phyloP scores from a whole-genome alignment of 768 basidiomycete species.

The Saitozyma podzolica region DNA sequence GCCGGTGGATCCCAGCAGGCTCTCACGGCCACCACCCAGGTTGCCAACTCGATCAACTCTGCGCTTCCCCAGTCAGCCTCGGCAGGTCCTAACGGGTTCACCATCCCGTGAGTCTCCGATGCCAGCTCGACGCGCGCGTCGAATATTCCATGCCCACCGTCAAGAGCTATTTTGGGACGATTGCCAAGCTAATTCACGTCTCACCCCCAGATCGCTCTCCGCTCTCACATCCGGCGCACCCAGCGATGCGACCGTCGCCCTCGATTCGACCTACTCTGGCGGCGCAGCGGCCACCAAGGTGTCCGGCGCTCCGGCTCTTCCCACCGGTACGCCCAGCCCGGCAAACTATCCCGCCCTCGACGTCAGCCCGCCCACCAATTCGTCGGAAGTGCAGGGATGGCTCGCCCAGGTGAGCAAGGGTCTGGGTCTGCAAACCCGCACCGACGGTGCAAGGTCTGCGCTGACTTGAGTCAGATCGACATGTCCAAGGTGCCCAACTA shows the following conservation, averaged over 20 bases:
- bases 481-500: conserved; percentile 41
- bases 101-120: conserved; percentile 37
- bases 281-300: conserved; percentile 40
- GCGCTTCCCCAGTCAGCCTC: conserved; percentile 23
- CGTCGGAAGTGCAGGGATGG: conserved; percentile 46
- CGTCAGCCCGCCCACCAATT: conserved; percentile 46
- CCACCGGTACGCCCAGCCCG: conserved; percentile 27
- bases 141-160: no score
- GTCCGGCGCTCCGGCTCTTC: conserved; percentile 43
- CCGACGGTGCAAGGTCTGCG: conserved; percentile 57
- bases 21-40: conserved; percentile 5
- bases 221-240: conserved; percentile 42
- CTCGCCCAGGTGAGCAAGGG: conserved; percentile 32
- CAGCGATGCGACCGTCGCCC: conserved; percentile 31
- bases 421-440: conserved; percentile 34
- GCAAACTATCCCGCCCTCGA: conserved; percentile 51
- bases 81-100: conserved; percentile 22
- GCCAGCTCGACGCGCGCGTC: no score
- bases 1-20: conserved; percentile 14
- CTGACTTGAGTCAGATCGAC: conserved; percentile 55
- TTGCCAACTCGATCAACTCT: conserved; percentile 20
- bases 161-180: no score
- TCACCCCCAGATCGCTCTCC: conserved; percentile 21
- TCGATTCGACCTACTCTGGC: conserved; percentile 42
- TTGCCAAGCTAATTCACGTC: no score